phyloP scores from a whole-genome alignment of 192 early-diverging fungal species.

The Coemansia brasiliensis region DNA sequence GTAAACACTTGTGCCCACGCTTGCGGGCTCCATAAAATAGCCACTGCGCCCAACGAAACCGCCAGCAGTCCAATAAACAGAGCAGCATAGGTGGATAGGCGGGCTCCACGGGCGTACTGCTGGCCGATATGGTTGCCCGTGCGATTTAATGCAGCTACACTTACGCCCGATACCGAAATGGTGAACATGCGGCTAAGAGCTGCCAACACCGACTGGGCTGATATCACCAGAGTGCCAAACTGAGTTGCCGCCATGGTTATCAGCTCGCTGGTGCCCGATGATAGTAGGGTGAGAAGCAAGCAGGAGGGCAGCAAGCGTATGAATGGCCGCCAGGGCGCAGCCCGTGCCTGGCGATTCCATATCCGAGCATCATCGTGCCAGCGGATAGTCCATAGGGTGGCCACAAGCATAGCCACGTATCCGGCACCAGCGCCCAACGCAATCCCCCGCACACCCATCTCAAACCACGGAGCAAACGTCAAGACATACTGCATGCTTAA shows the following conservation, averaged over 20 bases:
- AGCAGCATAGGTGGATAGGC: slow-evolving; percentile 34
- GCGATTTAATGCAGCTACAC: slow-evolving; percentile 78
- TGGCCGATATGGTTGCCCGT: slow-evolving; percentile 74
- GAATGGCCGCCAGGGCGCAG: slow-evolving; percentile 43
- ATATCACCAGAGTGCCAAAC: slow-evolving; percentile 69
- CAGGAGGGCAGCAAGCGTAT: slow-evolving; percentile 30
- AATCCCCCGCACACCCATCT: slow-evolving; percentile 68
- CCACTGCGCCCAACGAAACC: slow-evolving; percentile 39
- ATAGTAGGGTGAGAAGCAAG: slow-evolving; percentile 31
- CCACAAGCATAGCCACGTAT: slow-evolving; percentile 60
- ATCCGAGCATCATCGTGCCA: slow-evolving; percentile 24
- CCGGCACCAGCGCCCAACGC: slow-evolving; percentile 64
- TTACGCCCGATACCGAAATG: slow-evolving; percentile 67
- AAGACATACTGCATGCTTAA: slow-evolving; percentile 39
- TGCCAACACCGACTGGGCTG: slow-evolving; percentile 77
- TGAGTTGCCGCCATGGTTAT: slow-evolving; percentile 77
- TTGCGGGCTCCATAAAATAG: slow-evolving; percentile 16
- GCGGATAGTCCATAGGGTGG: slow-evolving; percentile 56
- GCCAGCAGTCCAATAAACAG: slow-evolving; percentile 12
- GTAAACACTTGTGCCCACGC: slow-evolving; percentile 58
- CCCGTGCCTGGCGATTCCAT: slow-evolving; percentile 18
- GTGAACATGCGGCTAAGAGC: slow-evolving; percentile 70
- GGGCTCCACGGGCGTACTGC: slow-evolving; percentile 25
- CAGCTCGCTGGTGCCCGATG: slow-evolving; percentile 62
- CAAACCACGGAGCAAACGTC: slow-evolving; percentile 45